A percentile compares a stretch with the other conserved stretches of the same genome.
Conservation (phyloP, 768 basidiomycete genomes). For the Piloderma croceum region DNA sequence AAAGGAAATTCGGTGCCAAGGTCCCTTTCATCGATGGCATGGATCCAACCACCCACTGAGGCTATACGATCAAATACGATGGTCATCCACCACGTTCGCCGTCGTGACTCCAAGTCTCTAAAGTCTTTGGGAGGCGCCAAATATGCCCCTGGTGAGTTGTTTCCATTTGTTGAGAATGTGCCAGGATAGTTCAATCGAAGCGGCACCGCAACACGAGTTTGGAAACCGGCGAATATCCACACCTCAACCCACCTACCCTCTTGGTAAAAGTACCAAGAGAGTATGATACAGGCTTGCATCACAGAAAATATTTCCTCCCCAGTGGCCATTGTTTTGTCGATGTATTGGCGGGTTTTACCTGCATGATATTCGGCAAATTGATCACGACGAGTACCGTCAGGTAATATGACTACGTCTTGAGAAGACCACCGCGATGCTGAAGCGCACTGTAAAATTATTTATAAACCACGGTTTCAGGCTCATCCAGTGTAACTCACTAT, state of each 20-base stretch:
- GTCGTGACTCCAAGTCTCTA: slow-evolving; percentile 69
- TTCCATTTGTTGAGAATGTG: slow-evolving; percentile 66
- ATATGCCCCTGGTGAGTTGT: slow-evolving; percentile 70
- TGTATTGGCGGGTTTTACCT: slow-evolving; percentile 80
- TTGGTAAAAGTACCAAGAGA: slow-evolving; percentile 89
- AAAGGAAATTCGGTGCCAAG: slow-evolving; percentile 81
- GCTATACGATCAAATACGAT: slow-evolving; percentile 81
- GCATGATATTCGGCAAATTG: slow-evolving; percentile 86
- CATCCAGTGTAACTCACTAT: slow-evolving; percentile 74
- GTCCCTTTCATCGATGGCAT: slow-evolving; percentile 78
- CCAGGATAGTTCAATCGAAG: slow-evolving; percentile 83
- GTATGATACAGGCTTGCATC: slow-evolving; percentile 79
- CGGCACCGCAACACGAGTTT: slow-evolving; percentile 76
- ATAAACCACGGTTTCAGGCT: no score
- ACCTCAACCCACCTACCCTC: slow-evolving; percentile 67
- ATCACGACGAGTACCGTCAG: slow-evolving; percentile 76
- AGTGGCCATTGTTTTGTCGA: slow-evolving; percentile 86
- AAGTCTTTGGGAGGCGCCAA: slow-evolving; percentile 72
- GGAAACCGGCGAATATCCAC: slow-evolving; percentile 86
- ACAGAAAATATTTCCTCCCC: slow-evolving; percentile 84
- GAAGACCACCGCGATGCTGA: slow-evolving; percentile 81
- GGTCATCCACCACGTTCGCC: slow-evolving; percentile 90
- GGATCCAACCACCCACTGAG: slow-evolving; percentile 80
- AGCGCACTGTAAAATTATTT: slow-evolving; percentile 52
- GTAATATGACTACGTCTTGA: slow-evolving; percentile 55